Percentiles rank a stretch among this genome's conserved stretches.
These are phyloP conservation scores for Clarireedia homoeocarpa DNA, from an alignment of 2,329 filamentous ascomycete species.

Conservation along the genomic window DNA sequence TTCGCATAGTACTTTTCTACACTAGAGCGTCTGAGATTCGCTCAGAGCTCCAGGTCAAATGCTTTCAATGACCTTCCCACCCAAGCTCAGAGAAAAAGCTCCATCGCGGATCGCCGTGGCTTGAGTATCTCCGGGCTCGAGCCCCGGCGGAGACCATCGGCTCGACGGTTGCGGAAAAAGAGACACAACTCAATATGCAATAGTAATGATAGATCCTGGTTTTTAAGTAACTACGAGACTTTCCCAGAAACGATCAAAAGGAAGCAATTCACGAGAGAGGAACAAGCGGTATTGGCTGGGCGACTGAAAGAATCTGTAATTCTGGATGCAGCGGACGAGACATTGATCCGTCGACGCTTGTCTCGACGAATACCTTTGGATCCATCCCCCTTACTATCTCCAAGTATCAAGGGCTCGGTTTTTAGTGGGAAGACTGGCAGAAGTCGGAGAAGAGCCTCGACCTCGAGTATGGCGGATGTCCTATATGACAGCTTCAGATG, in stretches of 20 bases:
- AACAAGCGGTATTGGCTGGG: constrained; percentile 54
- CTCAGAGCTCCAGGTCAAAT: constrained; percentile 38
- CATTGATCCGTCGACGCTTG: constrained; percentile 40
- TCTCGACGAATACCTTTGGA: constrained; percentile 27
- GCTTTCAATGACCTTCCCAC: constrained; percentile 25
- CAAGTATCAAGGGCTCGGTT: not conserved
- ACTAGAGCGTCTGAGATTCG: constrained; percentile 61
- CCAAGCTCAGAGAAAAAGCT: constrained; percentile 20
- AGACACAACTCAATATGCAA: constrained; percentile 34
- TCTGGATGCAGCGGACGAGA: constrained; percentile 51
- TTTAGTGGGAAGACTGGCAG: constrained; percentile 2
- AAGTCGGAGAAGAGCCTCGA: constrained; percentile 9
- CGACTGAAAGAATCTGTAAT: constrained; percentile 44
- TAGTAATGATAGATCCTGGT: constrained; percentile 54
- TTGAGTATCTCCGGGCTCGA: constrained; percentile 21
- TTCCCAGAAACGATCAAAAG: constrained; percentile 67
- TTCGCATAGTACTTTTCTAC: constrained; percentile 60
- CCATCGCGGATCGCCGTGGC: constrained; percentile 25
- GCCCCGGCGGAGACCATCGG: constrained; percentile 17
- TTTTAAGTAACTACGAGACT: constrained; percentile 37
- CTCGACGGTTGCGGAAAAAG: constrained; percentile 23
- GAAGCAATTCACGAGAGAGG: constrained; percentile 63
- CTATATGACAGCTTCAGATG: constrained; percentile 63
- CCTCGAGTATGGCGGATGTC: constrained; percentile 22
- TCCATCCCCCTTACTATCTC: not conserved